phyloP scores from a whole-genome alignment of 148 eudicot species.

The Chenopodium berlandieri region DNA sequence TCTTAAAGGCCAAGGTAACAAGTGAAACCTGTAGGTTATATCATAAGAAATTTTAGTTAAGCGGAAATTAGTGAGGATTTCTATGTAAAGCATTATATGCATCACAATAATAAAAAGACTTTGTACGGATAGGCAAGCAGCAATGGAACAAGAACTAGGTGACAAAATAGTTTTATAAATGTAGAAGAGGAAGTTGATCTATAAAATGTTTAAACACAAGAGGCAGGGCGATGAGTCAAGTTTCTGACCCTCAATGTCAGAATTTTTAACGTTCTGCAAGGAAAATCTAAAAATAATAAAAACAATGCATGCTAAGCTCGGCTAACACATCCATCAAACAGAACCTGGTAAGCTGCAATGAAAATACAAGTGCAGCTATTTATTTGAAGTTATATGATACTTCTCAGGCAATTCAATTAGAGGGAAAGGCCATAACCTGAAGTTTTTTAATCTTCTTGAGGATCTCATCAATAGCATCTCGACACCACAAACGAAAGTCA shows the following conservation, averaged over 20 bases:
- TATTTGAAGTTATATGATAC: neutral
- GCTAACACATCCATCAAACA: neutral
- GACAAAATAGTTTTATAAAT: neutral
- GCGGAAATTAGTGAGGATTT: neutral
- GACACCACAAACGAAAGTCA: constrained; percentile 95
- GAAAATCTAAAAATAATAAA: neutral
- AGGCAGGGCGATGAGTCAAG: neutral
- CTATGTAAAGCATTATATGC: neutral
- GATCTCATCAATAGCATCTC: constrained; percentile 79
- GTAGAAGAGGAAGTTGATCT: neutral
- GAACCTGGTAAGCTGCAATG: neutral
- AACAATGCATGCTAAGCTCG: neutral
- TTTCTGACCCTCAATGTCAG: neutral
- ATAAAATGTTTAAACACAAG: neutral
- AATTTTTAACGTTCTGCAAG: neutral
- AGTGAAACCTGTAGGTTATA: constrained; percentile 57
- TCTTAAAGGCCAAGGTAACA: constrained; percentile 69
- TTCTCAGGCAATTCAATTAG: neutral
- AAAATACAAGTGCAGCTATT: no score
- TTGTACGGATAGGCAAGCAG: neutral
- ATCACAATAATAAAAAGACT: neutral
- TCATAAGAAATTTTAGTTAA: constrained; percentile 1
- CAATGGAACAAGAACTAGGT: neutral
- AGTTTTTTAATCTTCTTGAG: constrained; percentile 51
- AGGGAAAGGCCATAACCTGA: constrained; percentile 52